Evolutionary conservation across 768 basidiomycete genomes (phyloP).

Genomic region (Dentipellis sp.): DNA sequence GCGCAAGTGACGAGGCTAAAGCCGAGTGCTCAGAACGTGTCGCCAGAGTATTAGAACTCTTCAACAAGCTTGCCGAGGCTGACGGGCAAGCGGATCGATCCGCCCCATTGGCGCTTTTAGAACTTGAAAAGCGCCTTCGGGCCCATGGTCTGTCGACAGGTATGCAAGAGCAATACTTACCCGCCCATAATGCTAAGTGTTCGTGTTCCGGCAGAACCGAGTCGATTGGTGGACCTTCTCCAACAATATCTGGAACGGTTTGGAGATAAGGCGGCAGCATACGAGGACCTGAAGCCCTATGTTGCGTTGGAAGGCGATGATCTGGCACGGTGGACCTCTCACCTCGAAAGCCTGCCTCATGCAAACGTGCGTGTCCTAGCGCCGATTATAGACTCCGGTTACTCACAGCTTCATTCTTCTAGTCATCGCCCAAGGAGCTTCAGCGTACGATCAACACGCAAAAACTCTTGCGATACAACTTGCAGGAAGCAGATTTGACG

Average conservation of each 20-base stretch:
- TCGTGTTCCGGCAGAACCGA: conserved; percentile 29
- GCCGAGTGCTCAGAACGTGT: conserved; percentile 30
- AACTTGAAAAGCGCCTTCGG: conserved; percentile 57
- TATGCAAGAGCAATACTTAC: conserved; percentile 14
- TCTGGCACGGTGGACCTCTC: conserved; percentile 40
- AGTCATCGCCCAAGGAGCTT: conserved; percentile 48
- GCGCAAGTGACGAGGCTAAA: conserved; percentile 24
- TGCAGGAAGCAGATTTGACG: conserved; percentile 39
- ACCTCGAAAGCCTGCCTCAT: conserved; percentile 38
- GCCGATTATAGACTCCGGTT: neutral
- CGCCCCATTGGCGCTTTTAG: conserved; percentile 62
- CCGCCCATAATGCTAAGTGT: neutral
- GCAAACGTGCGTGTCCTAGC: conserved; percentile 31
- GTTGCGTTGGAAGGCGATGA: conserved; percentile 39
- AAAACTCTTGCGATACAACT: conserved; percentile 62
- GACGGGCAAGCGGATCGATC: conserved; percentile 73
- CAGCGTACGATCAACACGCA: conserved; percentile 62
- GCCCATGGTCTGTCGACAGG: conserved; percentile 40
- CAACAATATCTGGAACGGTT: conserved; percentile 62
- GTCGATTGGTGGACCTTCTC: conserved; percentile 38
- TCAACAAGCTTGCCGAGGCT: conserved; percentile 45
- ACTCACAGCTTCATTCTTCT: conserved; percentile 2
- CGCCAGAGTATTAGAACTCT: conserved; percentile 37
- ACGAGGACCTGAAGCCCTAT: conserved; percentile 75
- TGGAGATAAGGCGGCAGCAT: conserved; percentile 79